Evolutionary conservation across 2,329 filamentous ascomycete species (phyloP).

Genomic region (Colletotrichum echinochloae): DNA sequence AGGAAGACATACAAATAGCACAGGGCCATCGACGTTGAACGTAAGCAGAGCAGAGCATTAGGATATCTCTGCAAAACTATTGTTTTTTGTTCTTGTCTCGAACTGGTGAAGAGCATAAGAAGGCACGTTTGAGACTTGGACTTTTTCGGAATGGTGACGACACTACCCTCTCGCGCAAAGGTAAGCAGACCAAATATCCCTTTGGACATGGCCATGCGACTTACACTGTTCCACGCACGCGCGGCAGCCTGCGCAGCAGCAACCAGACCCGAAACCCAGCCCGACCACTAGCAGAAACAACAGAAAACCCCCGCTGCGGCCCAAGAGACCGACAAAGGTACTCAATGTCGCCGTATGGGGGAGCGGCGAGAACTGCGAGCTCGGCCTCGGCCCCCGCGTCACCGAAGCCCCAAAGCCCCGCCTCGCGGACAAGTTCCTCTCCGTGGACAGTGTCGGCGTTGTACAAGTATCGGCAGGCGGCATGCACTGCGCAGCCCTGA

Average conservation of each 20-base stretch:
- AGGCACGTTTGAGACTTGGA: neutral
- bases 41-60: no score
- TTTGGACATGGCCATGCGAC: neutral
- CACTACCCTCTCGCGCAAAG: conserved; percentile 17
- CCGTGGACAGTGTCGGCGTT: conserved; percentile 64
- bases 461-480: conserved; percentile 72
- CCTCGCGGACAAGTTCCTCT: conserved; percentile 65
- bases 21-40: neutral
- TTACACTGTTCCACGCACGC: conserved; percentile 10
- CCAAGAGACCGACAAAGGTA: conserved; percentile 8
- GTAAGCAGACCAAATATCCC: neutral
- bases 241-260: neutral
- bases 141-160: neutral
- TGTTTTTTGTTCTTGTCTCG: neutral
- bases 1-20: conserved; percentile 17
- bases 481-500: conserved; percentile 73
- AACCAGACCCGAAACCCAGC: neutral
- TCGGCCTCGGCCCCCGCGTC: conserved; percentile 23
- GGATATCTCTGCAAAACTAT: neutral
- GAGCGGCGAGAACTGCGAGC: conserved; percentile 36
- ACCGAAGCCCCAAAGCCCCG: conserved; percentile 45
- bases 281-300: neutral
- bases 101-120: neutral
- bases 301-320: neutral
- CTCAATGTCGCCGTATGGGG: conserved; percentile 38